phyloP scores from a whole-genome alignment of 805 yeast genomes.

The Metschnikowia aberdeeniae region DNA sequence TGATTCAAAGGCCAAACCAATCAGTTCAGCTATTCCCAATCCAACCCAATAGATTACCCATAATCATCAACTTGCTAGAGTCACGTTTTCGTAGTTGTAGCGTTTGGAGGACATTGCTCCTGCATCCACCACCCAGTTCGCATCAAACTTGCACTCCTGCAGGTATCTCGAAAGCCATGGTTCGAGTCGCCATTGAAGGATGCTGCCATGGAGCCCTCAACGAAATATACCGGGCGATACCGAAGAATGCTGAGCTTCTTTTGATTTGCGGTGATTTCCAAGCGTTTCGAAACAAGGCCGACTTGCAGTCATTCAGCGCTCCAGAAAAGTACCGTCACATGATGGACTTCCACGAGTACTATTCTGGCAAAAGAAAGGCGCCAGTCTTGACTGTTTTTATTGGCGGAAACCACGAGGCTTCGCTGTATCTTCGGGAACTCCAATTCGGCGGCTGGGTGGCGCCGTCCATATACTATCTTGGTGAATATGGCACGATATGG shows the following conservation, averaged over 20 bases:
- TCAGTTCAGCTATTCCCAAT: neutral
- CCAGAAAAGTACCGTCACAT: conserved; percentile 71
- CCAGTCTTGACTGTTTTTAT: conserved; percentile 78
- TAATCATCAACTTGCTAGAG: too few relatives aligned
- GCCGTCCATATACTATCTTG: conserved; percentile 79
- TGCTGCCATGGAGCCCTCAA: conserved; percentile 84
- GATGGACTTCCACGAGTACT: conserved; percentile 81
- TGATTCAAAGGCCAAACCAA: conserved; percentile 26
- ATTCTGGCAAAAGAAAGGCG: conserved; percentile 54
- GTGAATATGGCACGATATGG: conserved; percentile 71
- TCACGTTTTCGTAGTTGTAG: too few relatives aligned
- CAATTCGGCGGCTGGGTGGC: conserved; percentile 93
- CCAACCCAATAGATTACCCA: too few relatives aligned
- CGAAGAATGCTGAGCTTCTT: conserved; percentile 34
- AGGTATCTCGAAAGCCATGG: neutral
- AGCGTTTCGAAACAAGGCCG: conserved; percentile 61
- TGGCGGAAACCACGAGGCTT: conserved; percentile 96
- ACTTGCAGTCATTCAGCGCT: conserved; percentile 66
- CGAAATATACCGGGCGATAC: conserved; percentile 43
- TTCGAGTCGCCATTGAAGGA: conserved; percentile 71
- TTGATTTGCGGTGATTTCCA: conserved; percentile 92
- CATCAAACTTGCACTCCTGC: too few relatives aligned
- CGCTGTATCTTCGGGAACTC: conserved; percentile 68
- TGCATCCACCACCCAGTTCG: too few relatives aligned
- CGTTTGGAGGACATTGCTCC: too few relatives aligned